These are phyloP conservation scores for Symbiodinium pilosum DNA, from an alignment of 73 alveolate species.

Conservation along the genomic window DNA sequence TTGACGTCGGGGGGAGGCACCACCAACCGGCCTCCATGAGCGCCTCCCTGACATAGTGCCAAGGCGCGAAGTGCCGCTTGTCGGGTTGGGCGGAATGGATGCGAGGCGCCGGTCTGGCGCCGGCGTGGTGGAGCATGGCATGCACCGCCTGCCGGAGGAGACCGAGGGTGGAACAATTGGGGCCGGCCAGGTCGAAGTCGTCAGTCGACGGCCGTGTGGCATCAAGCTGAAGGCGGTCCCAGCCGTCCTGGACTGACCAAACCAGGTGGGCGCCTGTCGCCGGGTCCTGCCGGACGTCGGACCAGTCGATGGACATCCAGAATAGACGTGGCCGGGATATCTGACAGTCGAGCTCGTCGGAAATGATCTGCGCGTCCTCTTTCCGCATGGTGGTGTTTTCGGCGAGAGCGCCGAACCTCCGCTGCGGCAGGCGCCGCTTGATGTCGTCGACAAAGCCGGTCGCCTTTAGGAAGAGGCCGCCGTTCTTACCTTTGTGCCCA, in stretches of 20 bases:
- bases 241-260: background rate
- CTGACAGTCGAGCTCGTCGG: background rate
- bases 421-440: background rate
- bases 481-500: background rate
- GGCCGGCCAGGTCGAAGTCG: background rate
- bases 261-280: background rate
- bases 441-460: background rate
- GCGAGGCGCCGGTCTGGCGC: background rate
- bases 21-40: background rate
- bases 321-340: background rate
- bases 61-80: background rate
- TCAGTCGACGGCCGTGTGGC: too few relatives aligned
- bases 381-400: background rate
- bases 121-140: background rate
- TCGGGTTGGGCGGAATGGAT: background rate
- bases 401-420: too few relatives aligned
- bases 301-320: background rate
- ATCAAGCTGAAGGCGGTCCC: background rate
- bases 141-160: background rate
- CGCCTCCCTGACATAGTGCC: background rate
- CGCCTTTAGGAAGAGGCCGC: background rate
- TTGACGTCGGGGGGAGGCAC: background rate
- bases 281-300: background rate
- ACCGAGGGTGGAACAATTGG: background rate
- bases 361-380: background rate